Evolutionary conservation across 805 yeast genomes (phyloP).

Genomic region (Saccharomycopsis guyanensis): DNA sequence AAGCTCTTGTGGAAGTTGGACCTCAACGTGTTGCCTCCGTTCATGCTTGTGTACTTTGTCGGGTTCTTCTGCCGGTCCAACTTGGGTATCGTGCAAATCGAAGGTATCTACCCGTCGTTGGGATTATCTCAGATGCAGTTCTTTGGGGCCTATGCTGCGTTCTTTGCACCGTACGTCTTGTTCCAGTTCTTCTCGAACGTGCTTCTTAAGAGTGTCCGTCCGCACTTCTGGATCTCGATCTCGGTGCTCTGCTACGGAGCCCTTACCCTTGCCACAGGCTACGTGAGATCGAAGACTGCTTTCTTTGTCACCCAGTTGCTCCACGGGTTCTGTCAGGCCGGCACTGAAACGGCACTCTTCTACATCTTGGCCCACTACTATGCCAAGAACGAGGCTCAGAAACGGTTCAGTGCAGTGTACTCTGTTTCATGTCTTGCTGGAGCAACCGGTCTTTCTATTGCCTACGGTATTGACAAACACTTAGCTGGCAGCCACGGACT

Average conservation of each 20-base stretch:
- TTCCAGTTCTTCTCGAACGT: conserved; percentile 62
- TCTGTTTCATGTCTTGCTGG: conserved; percentile 69
- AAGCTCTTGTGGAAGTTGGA: conserved; percentile 57
- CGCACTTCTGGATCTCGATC: conserved; percentile 55
- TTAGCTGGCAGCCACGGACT: conserved; percentile 41
- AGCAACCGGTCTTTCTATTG: conserved; percentile 69
- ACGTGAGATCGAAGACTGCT: conserved; percentile 48
- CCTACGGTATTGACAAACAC: conserved; percentile 47
- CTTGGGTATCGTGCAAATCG: conserved; percentile 70
- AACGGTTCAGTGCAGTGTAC: conserved; percentile 56
- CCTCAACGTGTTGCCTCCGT: conserved; percentile 52
- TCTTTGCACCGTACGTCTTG: conserved; percentile 61
- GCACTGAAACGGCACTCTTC: conserved; percentile 70
- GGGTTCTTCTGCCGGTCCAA: conserved; percentile 78
- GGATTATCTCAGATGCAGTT: conserved; percentile 48
- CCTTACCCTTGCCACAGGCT: conserved; percentile 59
- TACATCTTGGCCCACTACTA: conserved; percentile 63
- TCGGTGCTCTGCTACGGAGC: conserved; percentile 60
- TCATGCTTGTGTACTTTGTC: conserved; percentile 63
- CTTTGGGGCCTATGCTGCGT: conserved; percentile 57
- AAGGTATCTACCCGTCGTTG: conserved; percentile 54
- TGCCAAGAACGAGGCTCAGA: conserved; percentile 56
- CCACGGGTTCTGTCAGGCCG: conserved; percentile 61
- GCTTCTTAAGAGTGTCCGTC: conserved; percentile 47
- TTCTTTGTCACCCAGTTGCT: conserved; percentile 55